Percentiles rank a stretch among this genome's conserved stretches.
Evolutionary conservation across 2,329 filamentous ascomycete species (phyloP).

Genomic region (Paraphoma sp.): DNA sequence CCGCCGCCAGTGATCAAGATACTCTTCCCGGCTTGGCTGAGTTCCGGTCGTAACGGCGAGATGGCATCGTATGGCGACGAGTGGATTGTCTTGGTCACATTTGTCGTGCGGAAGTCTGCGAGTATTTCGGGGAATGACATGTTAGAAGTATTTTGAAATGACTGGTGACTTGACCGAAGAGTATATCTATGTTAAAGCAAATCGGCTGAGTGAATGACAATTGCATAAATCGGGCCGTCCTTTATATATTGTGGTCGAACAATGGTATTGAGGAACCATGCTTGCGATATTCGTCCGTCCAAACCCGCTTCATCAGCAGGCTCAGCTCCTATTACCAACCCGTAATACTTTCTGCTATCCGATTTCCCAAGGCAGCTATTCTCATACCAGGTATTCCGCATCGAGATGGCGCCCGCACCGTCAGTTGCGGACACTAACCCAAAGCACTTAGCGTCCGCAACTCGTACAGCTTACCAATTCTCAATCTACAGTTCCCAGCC

Average conservation of each 20-base stretch:
- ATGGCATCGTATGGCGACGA: slow-evolving; percentile 24
- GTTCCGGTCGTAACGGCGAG: slow-evolving; percentile 37
- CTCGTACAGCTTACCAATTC: not conserved
- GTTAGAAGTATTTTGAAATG: not conserved
- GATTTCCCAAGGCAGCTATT: not conserved
- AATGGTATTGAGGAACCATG: not conserved
- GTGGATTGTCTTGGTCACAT: slow-evolving; percentile 21
- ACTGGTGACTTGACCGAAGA: too few relatives aligned
- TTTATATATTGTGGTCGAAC: not conserved
- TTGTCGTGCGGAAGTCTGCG: not conserved
- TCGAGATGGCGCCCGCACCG: slow-evolving; percentile 1
- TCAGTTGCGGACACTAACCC: not conserved
- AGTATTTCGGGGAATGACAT: slow-evolving; percentile 3
- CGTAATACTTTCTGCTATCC: too few relatives aligned
- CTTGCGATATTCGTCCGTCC: not conserved
- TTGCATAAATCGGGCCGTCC: too few relatives aligned
- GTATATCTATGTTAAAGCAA: too few relatives aligned
- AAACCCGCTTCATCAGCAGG: not conserved
- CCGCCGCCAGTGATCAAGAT: slow-evolving; percentile 50
- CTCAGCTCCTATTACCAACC: not conserved
- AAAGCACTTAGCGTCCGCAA: not conserved
- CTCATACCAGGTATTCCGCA: not conserved
- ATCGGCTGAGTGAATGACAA: too few relatives aligned
- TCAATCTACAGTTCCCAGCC: not conserved
- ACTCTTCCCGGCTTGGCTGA: slow-evolving; percentile 26